Percentiles rank a stretch among this genome's conserved stretches.
phyloP scores from a whole-genome alignment of 768 basidiomycete species.

The Pholiota microspora region DNA sequence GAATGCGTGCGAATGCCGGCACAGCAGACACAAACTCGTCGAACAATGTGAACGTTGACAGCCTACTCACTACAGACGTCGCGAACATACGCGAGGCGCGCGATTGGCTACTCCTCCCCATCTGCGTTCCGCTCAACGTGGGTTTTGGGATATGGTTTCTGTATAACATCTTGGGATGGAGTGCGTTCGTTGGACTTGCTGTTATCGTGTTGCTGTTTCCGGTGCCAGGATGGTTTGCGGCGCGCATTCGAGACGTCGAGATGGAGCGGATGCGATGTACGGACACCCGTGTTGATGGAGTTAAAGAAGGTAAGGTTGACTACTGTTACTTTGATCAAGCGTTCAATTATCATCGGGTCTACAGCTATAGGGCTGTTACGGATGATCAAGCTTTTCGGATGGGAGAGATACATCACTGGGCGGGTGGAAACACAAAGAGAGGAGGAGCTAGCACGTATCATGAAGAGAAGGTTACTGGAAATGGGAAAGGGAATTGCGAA shows the following conservation, averaged over 20 bases:
- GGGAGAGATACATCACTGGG: constrained; percentile 57
- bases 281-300: neutral
- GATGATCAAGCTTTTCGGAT: constrained; percentile 72
- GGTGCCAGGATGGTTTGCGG: constrained; percentile 56
- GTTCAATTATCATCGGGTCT: constrained; percentile 26
- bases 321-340: neutral
- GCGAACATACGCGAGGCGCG: constrained; percentile 35
- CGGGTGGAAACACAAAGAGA: constrained; percentile 60
- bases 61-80: constrained; percentile 58
- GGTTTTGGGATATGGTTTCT: constrained; percentile 40
- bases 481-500: constrained; percentile 48
- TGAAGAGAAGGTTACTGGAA: constrained; percentile 39
- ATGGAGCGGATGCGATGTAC: constrained; percentile 41
- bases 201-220: constrained; percentile 54
- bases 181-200: constrained; percentile 57
- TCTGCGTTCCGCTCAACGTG: constrained; percentile 44
- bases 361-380: constrained; percentile 54
- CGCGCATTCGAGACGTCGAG: constrained; percentile 50
- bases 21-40: neutral
- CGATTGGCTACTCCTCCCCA: constrained; percentile 31
- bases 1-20: neutral
- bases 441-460: constrained; percentile 56
- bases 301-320: neutral
- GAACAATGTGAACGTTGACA: neutral
- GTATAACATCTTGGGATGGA: constrained; percentile 48